Evolutionary conservation across 805 yeast species (phyloP), one percentile per base, ranked within the genome.

Genomic region (Yarrowia osloensis): DNA sequence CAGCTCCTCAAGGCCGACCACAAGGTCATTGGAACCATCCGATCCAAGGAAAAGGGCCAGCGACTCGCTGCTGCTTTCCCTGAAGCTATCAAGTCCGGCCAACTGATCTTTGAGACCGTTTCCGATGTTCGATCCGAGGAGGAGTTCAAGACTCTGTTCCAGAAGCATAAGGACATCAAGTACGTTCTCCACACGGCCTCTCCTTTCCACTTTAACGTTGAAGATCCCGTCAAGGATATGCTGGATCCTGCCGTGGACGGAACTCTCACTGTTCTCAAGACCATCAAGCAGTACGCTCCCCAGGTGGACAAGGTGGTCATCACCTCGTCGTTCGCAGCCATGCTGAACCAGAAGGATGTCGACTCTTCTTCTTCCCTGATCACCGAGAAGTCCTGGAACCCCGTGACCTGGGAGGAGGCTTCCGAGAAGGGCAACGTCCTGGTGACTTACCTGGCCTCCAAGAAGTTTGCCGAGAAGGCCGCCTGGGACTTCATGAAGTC

Each of bases 401-500:
- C 78, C 2, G 69, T 75, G 17, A 70, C 78, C 11, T 71, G 74
- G 72, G 78, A 77, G 50, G 67, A 70, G 4, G 74, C 19, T 6
- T 33, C 39, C 2, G 24, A 35, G 13, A 49, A 66, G 17, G 31
- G 28, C 8, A 52, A 33, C 12, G 12, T 13, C 3, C 5, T 42
- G 17, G 21, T 26, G 7, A 67, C 71, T n/a, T 74, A 73, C 55
- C 26, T 65, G 80, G 81, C 44, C 78, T 74, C 89, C 52, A 86
- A 86, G 74, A 80, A 75, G 9, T 76, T 77, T 71, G 90, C 89
- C 31, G 89, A 88, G 75, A 72, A 78, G 69, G 82, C 86, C 1
- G 85, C 85, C 22, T 84, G 89, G 85, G 81, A 84, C 1, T 85
- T 84, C 70, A 15, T 31, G n/a, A 7, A 52, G 29, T 67, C 78